Percentiles rank a stretch among this genome's conserved stretches.
phyloP scores from a whole-genome alignment of 768 basidiomycete genomes.

The Mycena albidolilacea region DNA sequence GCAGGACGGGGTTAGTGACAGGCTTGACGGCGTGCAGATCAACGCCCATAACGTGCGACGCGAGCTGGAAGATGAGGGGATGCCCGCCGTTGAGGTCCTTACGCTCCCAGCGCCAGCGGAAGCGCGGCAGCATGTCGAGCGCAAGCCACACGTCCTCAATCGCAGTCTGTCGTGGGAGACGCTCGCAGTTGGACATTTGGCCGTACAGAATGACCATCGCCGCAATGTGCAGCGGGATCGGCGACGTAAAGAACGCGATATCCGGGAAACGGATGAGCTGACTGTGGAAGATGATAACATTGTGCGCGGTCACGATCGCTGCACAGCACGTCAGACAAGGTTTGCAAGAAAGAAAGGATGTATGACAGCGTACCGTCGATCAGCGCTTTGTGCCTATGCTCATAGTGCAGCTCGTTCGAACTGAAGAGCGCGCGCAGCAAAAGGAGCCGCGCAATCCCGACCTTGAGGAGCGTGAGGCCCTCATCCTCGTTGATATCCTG shows the following conservation, averaged over 20 bases:
- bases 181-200: constrained; percentile 84
- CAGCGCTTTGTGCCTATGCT: constrained; percentile 78
- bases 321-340: constrained; percentile 8
- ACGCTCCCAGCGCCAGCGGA: constrained; percentile 94
- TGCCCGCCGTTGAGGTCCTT: constrained; percentile 86
- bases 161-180: constrained; percentile 73
- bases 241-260: constrained; percentile 90
- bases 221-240: constrained; percentile 90
- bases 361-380: constrained; percentile 73
- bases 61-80: constrained; percentile 87
- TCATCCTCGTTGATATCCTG: constrained; percentile 85
- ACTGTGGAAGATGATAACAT: constrained; percentile 88
- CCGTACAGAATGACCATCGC: constrained; percentile 94
- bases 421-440: constrained; percentile 86
- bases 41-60: constrained; percentile 84
- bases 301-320: constrained; percentile 92
- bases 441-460: constrained; percentile 85
- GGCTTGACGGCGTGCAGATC: constrained; percentile 75
- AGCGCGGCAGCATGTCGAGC: constrained; percentile 88
- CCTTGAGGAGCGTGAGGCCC: constrained; percentile 86
- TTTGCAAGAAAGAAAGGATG: constrained; percentile 1
- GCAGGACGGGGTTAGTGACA: constrained; percentile 58
- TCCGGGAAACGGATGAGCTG: constrained; percentile 89
- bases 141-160: constrained; percentile 90
- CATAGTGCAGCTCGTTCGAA: constrained; percentile 77